These are phyloP conservation scores for Euphorbia tirucalli DNA, from an alignment of 345 rosid genomes.

Conservation along the genomic window DNA sequence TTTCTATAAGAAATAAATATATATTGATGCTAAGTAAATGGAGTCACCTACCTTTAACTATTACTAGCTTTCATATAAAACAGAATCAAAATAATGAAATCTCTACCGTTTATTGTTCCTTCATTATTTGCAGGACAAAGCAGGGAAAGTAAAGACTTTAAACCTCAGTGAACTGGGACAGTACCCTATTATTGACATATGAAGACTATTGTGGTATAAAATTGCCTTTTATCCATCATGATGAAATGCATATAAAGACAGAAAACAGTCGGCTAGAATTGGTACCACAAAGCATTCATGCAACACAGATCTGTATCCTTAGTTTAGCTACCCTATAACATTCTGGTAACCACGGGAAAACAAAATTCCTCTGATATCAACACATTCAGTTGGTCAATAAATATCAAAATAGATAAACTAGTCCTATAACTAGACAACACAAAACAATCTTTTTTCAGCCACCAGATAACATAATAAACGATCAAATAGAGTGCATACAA, in stretches of 20 bases:
- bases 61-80: neutral
- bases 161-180: neutral
- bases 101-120: neutral
- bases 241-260: neutral
- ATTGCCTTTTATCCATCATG: neutral
- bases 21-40: neutral
- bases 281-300: neutral
- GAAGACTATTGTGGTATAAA: neutral
- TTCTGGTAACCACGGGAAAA: neutral
- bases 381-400: neutral
- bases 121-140: too few species aligned
- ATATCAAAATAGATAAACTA: neutral
- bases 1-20: neutral
- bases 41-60: neutral
- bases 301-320: neutral
- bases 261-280: neutral
- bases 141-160: neutral
- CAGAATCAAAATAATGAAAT: neutral
- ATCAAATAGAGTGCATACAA: neutral
- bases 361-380: neutral
- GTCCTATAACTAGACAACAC: neutral
- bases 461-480: neutral
- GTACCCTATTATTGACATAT: neutral
- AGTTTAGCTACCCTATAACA: neutral
- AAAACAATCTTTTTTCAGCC: neutral